These are phyloP conservation scores for Helotiales sp. DNA, from an alignment of 2,329 filamentous ascomycete species.

Conservation along the genomic window DNA sequence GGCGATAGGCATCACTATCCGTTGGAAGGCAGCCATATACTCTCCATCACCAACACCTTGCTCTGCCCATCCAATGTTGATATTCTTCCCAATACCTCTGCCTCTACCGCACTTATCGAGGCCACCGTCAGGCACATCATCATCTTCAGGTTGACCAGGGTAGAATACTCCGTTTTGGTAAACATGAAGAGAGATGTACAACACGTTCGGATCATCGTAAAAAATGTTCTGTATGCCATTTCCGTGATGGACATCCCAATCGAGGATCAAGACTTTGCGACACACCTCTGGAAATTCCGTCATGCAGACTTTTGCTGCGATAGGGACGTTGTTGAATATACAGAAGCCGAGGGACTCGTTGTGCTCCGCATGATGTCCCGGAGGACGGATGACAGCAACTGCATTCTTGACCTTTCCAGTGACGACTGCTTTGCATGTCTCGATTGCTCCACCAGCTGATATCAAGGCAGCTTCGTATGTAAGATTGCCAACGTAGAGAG, in stretches of 20 bases:
- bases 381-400: constrained; percentile 91
- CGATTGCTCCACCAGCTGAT: constrained; percentile 90
- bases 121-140: constrained; percentile 61
- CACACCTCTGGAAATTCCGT: constrained; percentile 75
- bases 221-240: constrained; percentile 98
- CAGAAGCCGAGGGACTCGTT: constrained; percentile 91
- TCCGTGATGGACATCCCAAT: constrained; percentile 83
- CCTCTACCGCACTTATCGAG: constrained; percentile 59
- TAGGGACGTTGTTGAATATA: constrained; percentile 95
- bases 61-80: constrained; percentile 67
- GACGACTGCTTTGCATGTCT: constrained; percentile 91
- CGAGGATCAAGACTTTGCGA: constrained; percentile 87
- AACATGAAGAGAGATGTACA: constrained; percentile 95
- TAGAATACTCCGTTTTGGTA: constrained; percentile 85
- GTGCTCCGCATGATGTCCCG: constrained; percentile 91
- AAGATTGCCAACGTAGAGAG: constrained; percentile 79
- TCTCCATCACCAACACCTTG: constrained; percentile 93
- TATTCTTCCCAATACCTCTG: constrained; percentile 57
- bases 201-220: constrained; percentile 88
- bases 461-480: constrained; percentile 80
- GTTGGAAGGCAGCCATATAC: constrained; percentile 94
- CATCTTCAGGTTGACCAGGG: constrained; percentile 65
- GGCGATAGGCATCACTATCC: constrained; percentile 94
- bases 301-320: constrained; percentile 88
- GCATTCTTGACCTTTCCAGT: constrained; percentile 85